Evolutionary conservation across 2,329 filamentous ascomycete genomes (phyloP).

Genomic region (Aspergillus eucalypticola): DNA sequence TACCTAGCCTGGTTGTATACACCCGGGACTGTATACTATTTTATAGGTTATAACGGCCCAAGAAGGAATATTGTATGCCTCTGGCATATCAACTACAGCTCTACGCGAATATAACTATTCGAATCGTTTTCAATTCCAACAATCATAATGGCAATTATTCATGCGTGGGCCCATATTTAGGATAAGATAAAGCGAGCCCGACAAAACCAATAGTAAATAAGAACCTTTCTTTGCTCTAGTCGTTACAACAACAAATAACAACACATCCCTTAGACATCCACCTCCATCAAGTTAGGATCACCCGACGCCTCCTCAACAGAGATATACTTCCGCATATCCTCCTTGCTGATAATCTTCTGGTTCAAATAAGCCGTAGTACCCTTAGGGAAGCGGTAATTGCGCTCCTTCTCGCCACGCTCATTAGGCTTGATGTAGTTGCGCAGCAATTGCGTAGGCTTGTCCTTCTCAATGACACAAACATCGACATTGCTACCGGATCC

Average conservation of each 20-base stretch:
- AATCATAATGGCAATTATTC: conserved; percentile 11
- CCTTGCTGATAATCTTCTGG: conserved; percentile 92
- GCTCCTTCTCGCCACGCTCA: conserved; percentile 83
- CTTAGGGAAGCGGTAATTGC: conserved; percentile 85
- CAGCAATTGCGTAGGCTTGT: conserved; percentile 85
- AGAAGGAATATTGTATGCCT: neutral
- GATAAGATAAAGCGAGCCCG: conserved; percentile 10
- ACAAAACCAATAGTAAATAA: conserved; percentile 4
- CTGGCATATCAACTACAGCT: too few species aligned
- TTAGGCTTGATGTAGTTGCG: conserved; percentile 94
- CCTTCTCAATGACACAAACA: conserved; percentile 89
- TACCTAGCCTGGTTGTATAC: neutral
- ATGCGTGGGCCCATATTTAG: conserved; percentile 10
- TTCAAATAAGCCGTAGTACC: conserved; percentile 96
- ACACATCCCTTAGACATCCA: conserved; percentile 45
- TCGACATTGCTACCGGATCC: conserved; percentile 97
- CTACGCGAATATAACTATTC: too few species aligned
- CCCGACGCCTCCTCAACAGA: conserved; percentile 82
- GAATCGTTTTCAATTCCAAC: neutral
- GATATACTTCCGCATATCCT: conserved; percentile 91
- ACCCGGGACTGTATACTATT: neutral
- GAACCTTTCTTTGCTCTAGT: too few species aligned
- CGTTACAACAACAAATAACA: neutral
- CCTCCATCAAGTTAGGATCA: conserved; percentile 67
- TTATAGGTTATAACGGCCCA: neutral